phyloP scores from a whole-genome alignment of 2,329 filamentous ascomycete species.

The Verticillium nonalfalfae region DNA sequence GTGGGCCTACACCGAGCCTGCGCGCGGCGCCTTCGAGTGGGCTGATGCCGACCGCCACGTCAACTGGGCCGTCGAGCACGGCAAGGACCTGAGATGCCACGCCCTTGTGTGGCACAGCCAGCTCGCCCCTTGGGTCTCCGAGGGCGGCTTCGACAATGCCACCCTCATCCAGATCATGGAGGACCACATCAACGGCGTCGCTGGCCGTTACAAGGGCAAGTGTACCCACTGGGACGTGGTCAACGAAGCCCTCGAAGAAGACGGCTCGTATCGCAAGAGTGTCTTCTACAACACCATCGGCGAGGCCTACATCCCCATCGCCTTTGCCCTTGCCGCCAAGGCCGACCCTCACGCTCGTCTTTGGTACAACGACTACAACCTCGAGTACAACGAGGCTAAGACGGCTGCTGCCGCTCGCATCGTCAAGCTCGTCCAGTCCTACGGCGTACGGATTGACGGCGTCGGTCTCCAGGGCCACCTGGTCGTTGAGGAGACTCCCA shows the following conservation, averaged over 20 bases:
- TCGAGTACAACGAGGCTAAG: conserved; percentile 46
- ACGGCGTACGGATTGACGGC: conserved; percentile 53
- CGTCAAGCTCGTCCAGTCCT: conserved; percentile 35
- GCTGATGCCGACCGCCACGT: conserved; percentile 47
- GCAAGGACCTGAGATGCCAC: conserved; percentile 52
- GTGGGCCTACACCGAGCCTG: conserved; percentile 56
- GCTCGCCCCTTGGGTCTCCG: conserved; percentile 23
- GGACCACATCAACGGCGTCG: conserved; percentile 54
- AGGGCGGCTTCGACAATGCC: conserved; percentile 44
- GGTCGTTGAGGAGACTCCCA: conserved; percentile 42
- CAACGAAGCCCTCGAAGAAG: conserved; percentile 55
- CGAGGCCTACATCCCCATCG: conserved; percentile 48
- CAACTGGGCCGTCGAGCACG: conserved; percentile 31
- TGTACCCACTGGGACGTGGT: conserved; percentile 62
- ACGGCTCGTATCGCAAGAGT: conserved; percentile 43
- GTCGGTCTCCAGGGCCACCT: conserved; percentile 58
- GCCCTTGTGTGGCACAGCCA: conserved; percentile 42
- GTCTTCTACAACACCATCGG: conserved; percentile 52
- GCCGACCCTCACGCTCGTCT: conserved; percentile 51
- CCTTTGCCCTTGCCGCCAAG: conserved; percentile 48
- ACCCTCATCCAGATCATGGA: conserved; percentile 45
- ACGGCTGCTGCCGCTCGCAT: conserved; percentile 35
- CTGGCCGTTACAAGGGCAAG: conserved; percentile 50
- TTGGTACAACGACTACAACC: conserved; percentile 53
- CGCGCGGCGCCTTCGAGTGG: conserved; percentile 53